Evolutionary conservation across 352 stramenopile genomes (phyloP).

Genomic region (Globisporangium irregulare): DNA sequence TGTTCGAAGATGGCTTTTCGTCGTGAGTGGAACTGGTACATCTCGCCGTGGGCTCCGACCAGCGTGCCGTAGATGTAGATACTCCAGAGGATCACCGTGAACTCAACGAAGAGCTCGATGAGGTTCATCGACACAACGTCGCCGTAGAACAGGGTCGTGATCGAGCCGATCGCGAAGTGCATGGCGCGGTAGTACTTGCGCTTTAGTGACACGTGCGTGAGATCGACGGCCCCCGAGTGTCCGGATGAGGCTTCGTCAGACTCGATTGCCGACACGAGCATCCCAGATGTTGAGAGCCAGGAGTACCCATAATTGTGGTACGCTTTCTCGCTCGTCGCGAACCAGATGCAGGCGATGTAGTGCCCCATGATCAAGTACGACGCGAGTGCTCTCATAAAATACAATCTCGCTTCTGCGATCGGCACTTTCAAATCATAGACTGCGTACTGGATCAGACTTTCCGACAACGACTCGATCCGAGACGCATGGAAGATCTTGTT

Average conservation of each 20-base stretch:
- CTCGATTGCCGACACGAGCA: slow-evolving; percentile 33
- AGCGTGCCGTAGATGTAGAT: slow-evolving; percentile 76
- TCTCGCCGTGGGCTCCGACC: slow-evolving; percentile 51
- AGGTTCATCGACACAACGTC: slow-evolving; percentile 72
- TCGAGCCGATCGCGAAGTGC: slow-evolving; percentile 59
- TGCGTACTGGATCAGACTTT: slow-evolving; percentile 56
- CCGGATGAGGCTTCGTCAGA: slow-evolving; percentile 1
- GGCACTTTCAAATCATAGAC: slow-evolving; percentile 56
- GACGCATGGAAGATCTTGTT: slow-evolving; percentile 47
- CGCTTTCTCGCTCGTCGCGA: slow-evolving; percentile 35
- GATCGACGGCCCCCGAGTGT: slow-evolving; percentile 18
- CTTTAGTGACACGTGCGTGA: slow-evolving; percentile 30
- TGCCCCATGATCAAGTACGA: slow-evolving; percentile 64
- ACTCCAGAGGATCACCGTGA: slow-evolving; percentile 50
- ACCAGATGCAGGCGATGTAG: slow-evolving; percentile 64
- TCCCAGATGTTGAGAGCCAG: slow-evolving; percentile 56
- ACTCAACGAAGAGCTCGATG: slow-evolving; percentile 52
- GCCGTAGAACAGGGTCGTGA: slow-evolving; percentile 69
- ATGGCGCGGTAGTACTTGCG: slow-evolving; percentile 69
- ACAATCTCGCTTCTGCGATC: slow-evolving; percentile 37
- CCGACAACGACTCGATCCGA: slow-evolving; percentile 35
- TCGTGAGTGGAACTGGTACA: slow-evolving; percentile 43
- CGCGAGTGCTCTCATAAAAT: slow-evolving; percentile 42
- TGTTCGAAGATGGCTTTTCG: slow-evolving; percentile 62
- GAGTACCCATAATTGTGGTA: slow-evolving; percentile 38